Evolutionary conservation across 768 basidiomycete species (phyloP), one percentile per base, ranked within the genome.

Genomic region (Rhodotorula graminis): DNA sequence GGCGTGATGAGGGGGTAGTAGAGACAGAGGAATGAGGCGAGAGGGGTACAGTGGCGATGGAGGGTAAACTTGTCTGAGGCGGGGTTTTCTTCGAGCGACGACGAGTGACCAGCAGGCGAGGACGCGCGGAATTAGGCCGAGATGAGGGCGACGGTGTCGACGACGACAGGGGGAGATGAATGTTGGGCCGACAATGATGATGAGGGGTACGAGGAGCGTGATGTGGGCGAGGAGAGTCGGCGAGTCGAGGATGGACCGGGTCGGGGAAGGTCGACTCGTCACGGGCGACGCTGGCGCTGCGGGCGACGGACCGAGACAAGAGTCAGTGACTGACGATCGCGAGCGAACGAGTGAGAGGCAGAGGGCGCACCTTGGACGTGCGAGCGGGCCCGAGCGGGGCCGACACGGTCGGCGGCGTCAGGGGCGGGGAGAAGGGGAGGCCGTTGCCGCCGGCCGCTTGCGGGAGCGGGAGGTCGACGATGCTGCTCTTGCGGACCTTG

Each of bases 381-480:
- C 53, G 27, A 29, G n/a, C 53, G 16, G 29, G 27, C 11, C 53
- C 53, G 27, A 55, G 27, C n/a, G 53, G 2, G 12, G 53, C 14
- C n/a, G n/a, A 15, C n/a, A n/a, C 53, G 53, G 53, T 27, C 15
- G 53, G 27, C 27, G 53, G 53, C 53, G 53, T 55, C 2, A 31
- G 56, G 33, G 56, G 56, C 31, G 56, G 56, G 33, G 56, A 37
- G 56, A 37, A 18, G 57, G 57, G 57, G 11, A 29, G 19, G 33
- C 21, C 33, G 21, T 23, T 23, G 33, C 33, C 29, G 16, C 19
- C 19, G 25, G 25, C 33, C 9, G 62, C 25, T 7, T n/a, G 50
- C 49, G 62, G 23, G 9, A 27, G 49, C 7, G 64, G 64, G 6
- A 65, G 44, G 55, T 65, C 64, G 64, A 65, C 64, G 55, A 65